These are phyloP conservation scores for Fusarium ramigenum DNA, from an alignment of 2,329 filamentous ascomycete genomes.

Conservation along the genomic window DNA sequence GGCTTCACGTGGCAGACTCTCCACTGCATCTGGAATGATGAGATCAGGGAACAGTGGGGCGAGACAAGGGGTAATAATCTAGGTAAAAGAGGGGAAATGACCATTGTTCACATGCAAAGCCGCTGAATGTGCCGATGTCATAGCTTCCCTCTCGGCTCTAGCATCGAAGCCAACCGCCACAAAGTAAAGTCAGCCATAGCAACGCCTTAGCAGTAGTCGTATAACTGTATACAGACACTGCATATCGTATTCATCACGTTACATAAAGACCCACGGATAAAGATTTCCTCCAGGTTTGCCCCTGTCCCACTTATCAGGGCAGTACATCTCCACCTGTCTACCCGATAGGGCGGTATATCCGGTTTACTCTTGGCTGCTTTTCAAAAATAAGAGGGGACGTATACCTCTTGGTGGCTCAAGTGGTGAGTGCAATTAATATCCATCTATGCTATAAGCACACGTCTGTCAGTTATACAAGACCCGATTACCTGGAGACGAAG, in stretches of 20 bases:
- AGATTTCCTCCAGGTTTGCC: background rate
- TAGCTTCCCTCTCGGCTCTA: background rate
- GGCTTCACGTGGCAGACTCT: background rate
- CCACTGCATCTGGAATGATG: background rate
- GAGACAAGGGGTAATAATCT: background rate
- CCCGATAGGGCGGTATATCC: background rate
- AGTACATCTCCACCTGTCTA: background rate
- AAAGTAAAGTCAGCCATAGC: rapidly evolving
- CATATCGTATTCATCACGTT: background rate
- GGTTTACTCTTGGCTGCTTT: background rate
- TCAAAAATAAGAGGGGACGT: background rate
- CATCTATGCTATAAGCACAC: background rate
- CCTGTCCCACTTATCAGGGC: background rate
- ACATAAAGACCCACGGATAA: background rate
- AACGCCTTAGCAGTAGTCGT: no score
- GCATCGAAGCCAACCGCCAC: background rate
- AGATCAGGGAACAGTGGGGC: background rate
- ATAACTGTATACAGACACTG: background rate
- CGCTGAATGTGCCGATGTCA: background rate
- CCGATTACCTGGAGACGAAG: rapidly evolving
- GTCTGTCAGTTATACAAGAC: background rate
- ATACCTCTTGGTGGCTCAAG: no score
- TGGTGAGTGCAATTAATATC: background rate
- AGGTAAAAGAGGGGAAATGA: background rate
- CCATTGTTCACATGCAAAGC: background rate